A percentile compares a stretch with the other conserved stretches of the same genome.
Evolutionary conservation across 1,284 basidiomycete species (phyloP).

Genomic region (Cryptococcus deneoformans): DNA sequence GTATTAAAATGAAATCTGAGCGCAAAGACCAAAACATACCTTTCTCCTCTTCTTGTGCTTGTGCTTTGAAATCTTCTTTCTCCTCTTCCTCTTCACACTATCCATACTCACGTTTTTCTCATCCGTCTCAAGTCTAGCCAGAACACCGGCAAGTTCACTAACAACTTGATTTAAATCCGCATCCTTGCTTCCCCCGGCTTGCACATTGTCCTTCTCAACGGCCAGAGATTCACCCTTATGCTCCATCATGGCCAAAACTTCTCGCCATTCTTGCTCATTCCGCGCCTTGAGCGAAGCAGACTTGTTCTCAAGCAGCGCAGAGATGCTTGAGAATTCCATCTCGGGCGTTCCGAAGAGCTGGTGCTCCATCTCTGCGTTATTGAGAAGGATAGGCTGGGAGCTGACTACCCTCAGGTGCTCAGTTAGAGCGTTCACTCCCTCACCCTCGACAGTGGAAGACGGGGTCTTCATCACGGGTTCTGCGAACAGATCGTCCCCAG

Average conservation of each 20-base stretch:
- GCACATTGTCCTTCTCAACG: background rate
- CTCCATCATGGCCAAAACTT: slow-evolving; percentile 2
- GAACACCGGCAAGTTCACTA: slow-evolving; percentile 4
- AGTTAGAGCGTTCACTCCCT: background rate
- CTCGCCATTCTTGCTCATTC: slow-evolving; percentile 7
- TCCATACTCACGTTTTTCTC: slow-evolving; percentile 23
- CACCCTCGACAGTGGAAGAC: background rate
- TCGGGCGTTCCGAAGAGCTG: background rate
- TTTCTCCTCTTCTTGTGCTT: slow-evolving; percentile 66
- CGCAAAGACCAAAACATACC: slow-evolving; percentile 61
- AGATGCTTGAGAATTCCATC: slow-evolving; percentile 1
- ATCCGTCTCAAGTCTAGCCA: slow-evolving; percentile 7
- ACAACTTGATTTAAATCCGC: slow-evolving; percentile 10
- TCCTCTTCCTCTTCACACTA: slow-evolving; percentile 42
- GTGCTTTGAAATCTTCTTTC: slow-evolving; percentile 45
- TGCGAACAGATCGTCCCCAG: background rate
- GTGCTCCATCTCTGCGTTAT: background rate
- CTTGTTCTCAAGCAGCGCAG: background rate
- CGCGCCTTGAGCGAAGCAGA: background rate
- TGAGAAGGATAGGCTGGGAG: background rate
- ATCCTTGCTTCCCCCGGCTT: background rate
- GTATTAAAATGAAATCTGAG: background rate
- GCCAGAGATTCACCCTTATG: background rate
- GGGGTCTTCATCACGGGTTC: slow-evolving; percentile 1
- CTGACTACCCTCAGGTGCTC: slow-evolving; percentile 10